These are phyloP conservation scores for Capronia americana DNA, from an alignment of 2,329 filamentous ascomycete genomes.

Conservation along the genomic window DNA sequence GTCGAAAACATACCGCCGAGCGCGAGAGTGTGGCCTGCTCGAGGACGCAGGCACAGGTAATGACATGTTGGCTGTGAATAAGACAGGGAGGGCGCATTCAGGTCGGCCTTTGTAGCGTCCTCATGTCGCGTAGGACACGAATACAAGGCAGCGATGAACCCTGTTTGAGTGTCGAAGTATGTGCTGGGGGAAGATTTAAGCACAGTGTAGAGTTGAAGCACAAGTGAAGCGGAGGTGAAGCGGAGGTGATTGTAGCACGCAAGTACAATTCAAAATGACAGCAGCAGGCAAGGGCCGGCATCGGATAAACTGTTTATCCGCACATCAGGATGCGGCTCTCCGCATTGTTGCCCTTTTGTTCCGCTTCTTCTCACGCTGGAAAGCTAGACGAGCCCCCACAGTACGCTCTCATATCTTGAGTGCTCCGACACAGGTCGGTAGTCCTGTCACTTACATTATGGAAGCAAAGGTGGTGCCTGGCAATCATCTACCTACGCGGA, in stretches of 20 bases:
- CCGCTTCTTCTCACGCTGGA: no score
- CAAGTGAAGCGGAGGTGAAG: not conserved
- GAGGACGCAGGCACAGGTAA: constrained; percentile 24
- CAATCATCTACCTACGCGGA: not conserved
- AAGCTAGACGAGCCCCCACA: no score
- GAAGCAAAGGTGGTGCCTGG: not conserved
- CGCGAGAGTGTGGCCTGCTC: constrained; percentile 34
- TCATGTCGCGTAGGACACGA: not conserved
- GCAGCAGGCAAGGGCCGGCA: not conserved
- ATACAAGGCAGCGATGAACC: not conserved
- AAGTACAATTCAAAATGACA: not conserved
- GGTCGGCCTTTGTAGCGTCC: not conserved
- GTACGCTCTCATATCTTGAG: not conserved
- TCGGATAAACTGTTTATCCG: not conserved
- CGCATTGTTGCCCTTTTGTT: no score
- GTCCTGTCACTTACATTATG: not conserved
- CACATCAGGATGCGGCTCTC: no score
- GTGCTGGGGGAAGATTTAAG: not conserved
- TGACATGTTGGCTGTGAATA: constrained; percentile 10
- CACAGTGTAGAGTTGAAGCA: not conserved
- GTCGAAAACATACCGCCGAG: constrained; percentile 61
- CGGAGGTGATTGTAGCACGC: constrained; percentile 1
- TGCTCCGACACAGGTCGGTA: not conserved
- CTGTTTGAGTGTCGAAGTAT: not conserved
- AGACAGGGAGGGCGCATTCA: constrained; percentile 2